Base-by-base conservation (phyloP, 441 rosid species). In the Raphanus hybrid region DNA sequence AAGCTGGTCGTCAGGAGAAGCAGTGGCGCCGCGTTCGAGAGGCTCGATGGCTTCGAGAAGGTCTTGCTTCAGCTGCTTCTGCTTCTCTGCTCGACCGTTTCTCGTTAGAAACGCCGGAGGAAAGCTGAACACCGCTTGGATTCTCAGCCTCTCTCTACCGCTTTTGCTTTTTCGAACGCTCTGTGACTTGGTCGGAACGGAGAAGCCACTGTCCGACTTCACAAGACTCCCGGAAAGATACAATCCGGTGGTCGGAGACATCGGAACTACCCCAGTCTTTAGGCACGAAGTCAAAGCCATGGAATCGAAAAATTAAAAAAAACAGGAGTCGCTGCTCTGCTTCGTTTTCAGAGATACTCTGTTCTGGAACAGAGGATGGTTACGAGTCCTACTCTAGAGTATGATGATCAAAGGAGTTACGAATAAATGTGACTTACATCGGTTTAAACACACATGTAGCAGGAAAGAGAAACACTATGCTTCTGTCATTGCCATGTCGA, bases 1-100 rank as follows among this genome's bases (percentile, higher is more conserved):
- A 77, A 86, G 85, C 82, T 86, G 98, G 60, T 91, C 99, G 69
- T 95, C 97, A 37, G 84, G 90, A 5, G 93, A 75, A 9, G 98
- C 99, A 1, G 76, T 87, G 23, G 98, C 98, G 5, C 99, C 98
- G 39, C 97, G 91, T 58, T 94, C 87, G 32, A 94, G 92, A 16
- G 92, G 86, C 14, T 78, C 85, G 74, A 92, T 91, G 75, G 92
- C 92, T 6, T 89, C 87, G 6, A 92, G 88, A 57, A 91, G 93
- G 66, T 92, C 86, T 55, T 89, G 88, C 63, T 94, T 92, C 26
- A 91, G 88, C 64, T 80, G 76, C 78, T 83, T 85, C 67, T 77
- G 76, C 76, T 85, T 85, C 45, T 87, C 86, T 5, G 85, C 88
- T 75, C 90, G 84, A 34, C 91, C 88, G 75, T 87, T 87, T 85